Percentiles rank a stretch among this genome's conserved stretches.
These are phyloP conservation scores for Paspalum vaginatum DNA, from an alignment of 176 grass and related monocot species.

Conservation along the genomic window DNA sequence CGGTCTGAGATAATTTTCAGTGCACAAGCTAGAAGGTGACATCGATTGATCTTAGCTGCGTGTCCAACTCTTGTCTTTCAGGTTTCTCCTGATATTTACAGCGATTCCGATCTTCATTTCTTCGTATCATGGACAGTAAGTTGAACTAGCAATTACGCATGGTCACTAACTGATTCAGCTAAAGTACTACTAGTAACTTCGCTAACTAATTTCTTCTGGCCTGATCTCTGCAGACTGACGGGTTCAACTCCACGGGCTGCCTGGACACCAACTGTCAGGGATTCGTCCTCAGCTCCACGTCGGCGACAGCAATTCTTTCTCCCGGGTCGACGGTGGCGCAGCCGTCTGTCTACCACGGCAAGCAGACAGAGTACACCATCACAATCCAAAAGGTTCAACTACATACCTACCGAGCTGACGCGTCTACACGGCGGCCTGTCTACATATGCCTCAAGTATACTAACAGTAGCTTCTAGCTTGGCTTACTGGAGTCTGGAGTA, in stretches of 20 bases:
- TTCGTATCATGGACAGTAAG: not conserved
- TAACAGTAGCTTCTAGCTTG: too few species aligned
- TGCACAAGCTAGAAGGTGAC: not conserved
- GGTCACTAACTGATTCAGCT: not conserved
- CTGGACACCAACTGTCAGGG: not conserved
- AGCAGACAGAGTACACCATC: not conserved
- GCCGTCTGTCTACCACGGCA: slow-evolving; percentile 18
- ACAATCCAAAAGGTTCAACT: not conserved
- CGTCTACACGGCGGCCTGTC: too few species aligned
- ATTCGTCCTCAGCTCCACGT: not conserved
- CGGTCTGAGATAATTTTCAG: not conserved
- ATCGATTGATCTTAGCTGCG: not conserved
- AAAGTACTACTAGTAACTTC: not conserved
- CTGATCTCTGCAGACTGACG: not conserved
- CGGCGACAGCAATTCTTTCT: not conserved
- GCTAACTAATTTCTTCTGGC: not conserved
- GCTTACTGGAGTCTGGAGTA: too few species aligned
- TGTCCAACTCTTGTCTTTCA: too few species aligned
- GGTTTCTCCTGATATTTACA: not conserved
- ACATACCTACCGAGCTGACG: too few species aligned
- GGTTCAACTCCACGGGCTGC: slow-evolving; percentile 7
- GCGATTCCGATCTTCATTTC: not conserved
- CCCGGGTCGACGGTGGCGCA: not conserved
- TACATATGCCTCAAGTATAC: too few species aligned
- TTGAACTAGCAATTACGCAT: not conserved